These are phyloP conservation scores for Orbilia oligospora DNA, from an alignment of 2,329 filamentous ascomycete species.

Conservation along the genomic window DNA sequence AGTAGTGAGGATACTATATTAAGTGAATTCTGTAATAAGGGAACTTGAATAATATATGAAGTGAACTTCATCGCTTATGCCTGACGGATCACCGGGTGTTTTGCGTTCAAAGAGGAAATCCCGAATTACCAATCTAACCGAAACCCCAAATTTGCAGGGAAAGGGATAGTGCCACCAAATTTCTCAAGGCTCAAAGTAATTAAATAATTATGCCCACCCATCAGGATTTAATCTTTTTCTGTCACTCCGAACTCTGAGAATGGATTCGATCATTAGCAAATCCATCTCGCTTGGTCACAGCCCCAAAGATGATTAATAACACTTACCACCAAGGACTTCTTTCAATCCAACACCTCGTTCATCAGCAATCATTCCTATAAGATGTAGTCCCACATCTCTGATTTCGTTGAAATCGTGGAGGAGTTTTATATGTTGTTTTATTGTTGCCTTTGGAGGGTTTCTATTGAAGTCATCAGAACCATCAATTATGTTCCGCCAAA, in stretches of 20 bases:
- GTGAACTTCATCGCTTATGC: not conserved
- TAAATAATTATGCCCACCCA: not conserved
- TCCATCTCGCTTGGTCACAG: not conserved
- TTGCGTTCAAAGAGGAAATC: not conserved
- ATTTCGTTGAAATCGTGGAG: conserved; percentile 80
- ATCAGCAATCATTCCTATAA: conserved; percentile 79
- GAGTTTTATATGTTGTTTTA: conserved; percentile 76
- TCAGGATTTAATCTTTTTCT: conserved; percentile 43
- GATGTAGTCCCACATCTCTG: conserved; percentile 76
- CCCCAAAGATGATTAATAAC: not conserved
- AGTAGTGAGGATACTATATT: not conserved
- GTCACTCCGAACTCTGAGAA: conserved; percentile 53
- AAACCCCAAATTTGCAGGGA: too few species aligned
- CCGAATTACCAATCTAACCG: too few species aligned
- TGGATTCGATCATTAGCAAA: not conserved
- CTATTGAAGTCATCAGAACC: conserved; percentile 12
- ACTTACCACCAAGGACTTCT: conserved; percentile 66
- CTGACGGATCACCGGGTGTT: not conserved
- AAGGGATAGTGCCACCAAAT: not conserved
- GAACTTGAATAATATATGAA: not conserved
- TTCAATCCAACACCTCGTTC: conserved; percentile 72
- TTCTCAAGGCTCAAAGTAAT: not conserved
- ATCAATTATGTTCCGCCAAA: not conserved
- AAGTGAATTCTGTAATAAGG: not conserved
- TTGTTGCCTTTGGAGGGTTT: conserved; percentile 70